Evolutionary conservation across 2,329 filamentous ascomycete species (phyloP), one percentile per base, ranked within the genome.

Genomic region (Lizonia empirigonia): DNA sequence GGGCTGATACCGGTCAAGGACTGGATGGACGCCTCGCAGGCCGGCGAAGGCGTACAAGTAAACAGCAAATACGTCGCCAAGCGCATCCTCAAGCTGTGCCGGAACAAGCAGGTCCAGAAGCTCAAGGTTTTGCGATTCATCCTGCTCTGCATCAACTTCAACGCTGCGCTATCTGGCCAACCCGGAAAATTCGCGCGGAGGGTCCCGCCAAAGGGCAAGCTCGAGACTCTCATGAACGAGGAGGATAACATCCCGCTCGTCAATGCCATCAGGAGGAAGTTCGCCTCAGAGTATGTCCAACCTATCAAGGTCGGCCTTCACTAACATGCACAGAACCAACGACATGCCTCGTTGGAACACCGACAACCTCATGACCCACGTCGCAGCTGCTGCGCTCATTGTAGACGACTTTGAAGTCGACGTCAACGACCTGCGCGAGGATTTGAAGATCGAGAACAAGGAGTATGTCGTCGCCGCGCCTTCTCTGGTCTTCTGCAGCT

Each of bases 401-500:
- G 77, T 91, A 15, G 88, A 91, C 64, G 85, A 87, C 67, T 91
- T 85, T 66, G 84, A 86, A 67, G 85, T 90, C 47, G 86, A 92
- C 64, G 86, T 86, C 6, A 82, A 81, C 56, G 81, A 87, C 58
- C 74, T 95, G 58, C 82, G 85, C 44, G 84, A 88, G 55, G 90
- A 94, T 67, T 74, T 94, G 53, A 82, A 83, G 66, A 65, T 92
- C 50, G 88, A 91, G 59, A 84, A 86, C 71, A 87, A 84, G 74
- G 78, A 84, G 67, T 85, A 70, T 24, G 73, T 56, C 18, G 10
- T 10, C 13, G 19, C 6, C n/a, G 12, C 24, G 4, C 13, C 10
- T 3, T 13, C 5, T 8, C 7, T 16, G 20, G 7, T 8, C 13
- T 24, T 1, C 23, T n/a, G 24, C 2, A 26, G 15, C 51, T 67